phyloP scores from a whole-genome alignment of 208 protist species.

The Strigomonas galati region DNA sequence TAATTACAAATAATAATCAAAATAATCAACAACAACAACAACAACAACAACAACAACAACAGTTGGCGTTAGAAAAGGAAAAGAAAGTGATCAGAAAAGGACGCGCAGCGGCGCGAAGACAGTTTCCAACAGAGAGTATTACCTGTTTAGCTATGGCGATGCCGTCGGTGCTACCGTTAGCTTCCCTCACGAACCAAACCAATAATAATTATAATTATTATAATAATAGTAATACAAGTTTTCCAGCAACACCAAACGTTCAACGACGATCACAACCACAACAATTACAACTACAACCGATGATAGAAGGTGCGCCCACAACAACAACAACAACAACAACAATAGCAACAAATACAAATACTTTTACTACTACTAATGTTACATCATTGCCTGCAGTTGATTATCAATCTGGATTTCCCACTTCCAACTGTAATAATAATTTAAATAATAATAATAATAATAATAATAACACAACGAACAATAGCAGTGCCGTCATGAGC shows the following conservation, averaged over 20 bases:
- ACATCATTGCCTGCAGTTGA: too few relatives aligned
- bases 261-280: background rate
- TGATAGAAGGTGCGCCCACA: too few relatives aligned
- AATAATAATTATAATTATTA: conserved; percentile 5
- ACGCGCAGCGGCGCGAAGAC: too few relatives aligned
- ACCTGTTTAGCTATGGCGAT: too few relatives aligned
- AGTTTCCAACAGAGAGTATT: too few relatives aligned
- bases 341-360: background rate
- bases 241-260: background rate
- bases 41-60: conserved; percentile 1
- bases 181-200: background rate
- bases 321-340: conserved; percentile 8
- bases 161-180: background rate
- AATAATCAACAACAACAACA: background rate
- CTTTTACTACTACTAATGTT: too few relatives aligned
- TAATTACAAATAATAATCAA: too few relatives aligned
- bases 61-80: background rate
- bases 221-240: background rate
- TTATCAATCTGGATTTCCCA: too few relatives aligned
- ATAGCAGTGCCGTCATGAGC: background rate
- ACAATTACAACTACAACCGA: background rate
- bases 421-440: too few relatives aligned
- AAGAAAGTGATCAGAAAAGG: too few relatives aligned
- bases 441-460: background rate
- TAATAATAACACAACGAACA: background rate